Evolutionary conservation across 768 basidiomycete species (phyloP).

Genomic region (Serendipita sp.): DNA sequence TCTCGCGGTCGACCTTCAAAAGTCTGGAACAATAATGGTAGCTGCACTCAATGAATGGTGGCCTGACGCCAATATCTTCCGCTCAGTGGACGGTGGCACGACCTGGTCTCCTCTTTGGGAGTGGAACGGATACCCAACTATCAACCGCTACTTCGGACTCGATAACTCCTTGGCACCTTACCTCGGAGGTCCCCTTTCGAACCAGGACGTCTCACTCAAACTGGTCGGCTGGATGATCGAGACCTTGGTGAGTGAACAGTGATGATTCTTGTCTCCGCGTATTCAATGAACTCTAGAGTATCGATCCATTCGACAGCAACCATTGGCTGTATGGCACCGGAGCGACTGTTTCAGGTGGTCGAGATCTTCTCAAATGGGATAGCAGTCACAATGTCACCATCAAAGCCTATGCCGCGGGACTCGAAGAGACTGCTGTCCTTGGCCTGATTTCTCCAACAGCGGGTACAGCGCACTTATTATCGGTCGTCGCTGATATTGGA

Average conservation of each 20-base stretch:
- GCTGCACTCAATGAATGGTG: constrained; percentile 36
- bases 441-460: constrained; percentile 43
- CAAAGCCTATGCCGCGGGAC: constrained; percentile 42
- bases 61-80: constrained; percentile 46
- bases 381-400: constrained; percentile 40
- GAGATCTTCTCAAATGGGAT: constrained; percentile 43
- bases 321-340: constrained; percentile 62
- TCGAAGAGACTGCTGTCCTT: constrained; percentile 45
- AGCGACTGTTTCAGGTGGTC: constrained; percentile 43
- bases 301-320: constrained; percentile 45
- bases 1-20: constrained; percentile 40
- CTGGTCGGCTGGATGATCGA: constrained; percentile 59
- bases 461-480: constrained; percentile 36
- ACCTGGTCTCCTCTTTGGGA: constrained; percentile 31
- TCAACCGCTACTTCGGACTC: constrained; percentile 32
- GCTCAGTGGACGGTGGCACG: constrained; percentile 38
- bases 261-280: background rate
- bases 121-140: constrained; percentile 8
- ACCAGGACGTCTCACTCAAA: constrained; percentile 11
- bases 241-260: constrained; percentile 10
- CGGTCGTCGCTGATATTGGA: constrained; percentile 37
- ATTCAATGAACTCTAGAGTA: constrained; percentile 23
- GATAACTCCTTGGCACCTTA: constrained; percentile 41
- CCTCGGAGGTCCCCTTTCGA: constrained; percentile 24
- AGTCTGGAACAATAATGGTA: constrained; percentile 50